Conservation (phyloP, 257 asterid species). For the Euphrasia confusa region DNA sequence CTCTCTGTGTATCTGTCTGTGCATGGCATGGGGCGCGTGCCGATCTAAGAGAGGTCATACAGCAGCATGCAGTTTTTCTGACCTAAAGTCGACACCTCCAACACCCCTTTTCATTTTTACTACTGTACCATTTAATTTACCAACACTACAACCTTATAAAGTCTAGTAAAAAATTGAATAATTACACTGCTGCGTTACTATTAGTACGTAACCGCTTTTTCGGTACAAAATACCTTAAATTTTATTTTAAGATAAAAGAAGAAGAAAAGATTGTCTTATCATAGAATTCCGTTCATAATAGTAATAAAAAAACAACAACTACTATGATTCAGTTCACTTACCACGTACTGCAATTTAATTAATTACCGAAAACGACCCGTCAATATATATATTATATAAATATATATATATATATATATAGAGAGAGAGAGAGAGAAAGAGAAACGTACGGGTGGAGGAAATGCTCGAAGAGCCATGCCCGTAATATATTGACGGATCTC, state of each 20-base stretch:
- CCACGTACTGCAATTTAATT: slow-evolving; percentile 19
- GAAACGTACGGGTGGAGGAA: slow-evolving; percentile 88
- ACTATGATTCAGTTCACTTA: no score
- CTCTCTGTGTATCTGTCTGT: neutral
- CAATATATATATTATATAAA: neutral
- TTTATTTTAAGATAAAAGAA: no score
- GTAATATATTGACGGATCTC: slow-evolving; percentile 78
- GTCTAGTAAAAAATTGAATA: no score
- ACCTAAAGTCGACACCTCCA: slow-evolving; percentile 38
- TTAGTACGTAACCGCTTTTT: no score
- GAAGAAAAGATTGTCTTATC: slow-evolving; percentile 36
- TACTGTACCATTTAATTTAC: neutral
- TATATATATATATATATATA: no score
- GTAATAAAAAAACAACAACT: neutral
- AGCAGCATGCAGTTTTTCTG: slow-evolving; percentile 23
- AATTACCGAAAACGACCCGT: slow-evolving; percentile 1
- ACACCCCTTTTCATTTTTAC: slow-evolving; percentile 26
- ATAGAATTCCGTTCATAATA: slow-evolving; percentile 38
- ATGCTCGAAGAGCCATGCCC: slow-evolving; percentile 99
- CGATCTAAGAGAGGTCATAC: slow-evolving; percentile 44
- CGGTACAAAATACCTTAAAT: no score
- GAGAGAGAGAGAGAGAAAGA: neutral
- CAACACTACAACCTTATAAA: neutral
- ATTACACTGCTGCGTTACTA: no score
- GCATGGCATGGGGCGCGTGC: slow-evolving; percentile 55